These are phyloP conservation scores for Dactylellina parvicollis DNA, from an alignment of 2,329 filamentous ascomycete genomes.

Conservation along the genomic window DNA sequence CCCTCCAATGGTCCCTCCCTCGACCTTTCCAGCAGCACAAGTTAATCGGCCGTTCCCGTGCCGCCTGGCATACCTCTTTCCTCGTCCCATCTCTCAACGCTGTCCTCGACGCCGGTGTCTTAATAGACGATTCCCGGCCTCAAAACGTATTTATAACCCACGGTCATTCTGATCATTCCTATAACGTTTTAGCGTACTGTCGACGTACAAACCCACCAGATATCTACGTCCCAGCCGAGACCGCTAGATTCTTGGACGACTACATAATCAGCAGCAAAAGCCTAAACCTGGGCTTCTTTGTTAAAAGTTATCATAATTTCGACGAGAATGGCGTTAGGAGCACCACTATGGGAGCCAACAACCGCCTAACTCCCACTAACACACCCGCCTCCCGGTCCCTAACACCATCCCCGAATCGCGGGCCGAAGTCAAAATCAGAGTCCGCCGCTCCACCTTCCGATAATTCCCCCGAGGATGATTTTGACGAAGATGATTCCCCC, in stretches of 20 bases:
- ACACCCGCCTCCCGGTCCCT: neutral
- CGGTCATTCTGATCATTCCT: slow-evolving; percentile 65
- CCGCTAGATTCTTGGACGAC: slow-evolving; percentile 59
- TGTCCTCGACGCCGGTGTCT: slow-evolving; percentile 65
- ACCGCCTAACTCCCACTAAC: neutral
- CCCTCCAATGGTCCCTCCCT: slow-evolving; percentile 41
- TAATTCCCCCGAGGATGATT: slow-evolving; percentile 60
- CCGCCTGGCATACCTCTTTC: slow-evolving; percentile 67
- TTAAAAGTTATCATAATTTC: slow-evolving; percentile 42
- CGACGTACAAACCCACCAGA: slow-evolving; percentile 64
- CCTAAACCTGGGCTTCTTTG: slow-evolving; percentile 30
- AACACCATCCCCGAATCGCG: slow-evolving; percentile 24
- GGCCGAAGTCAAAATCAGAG: neutral
- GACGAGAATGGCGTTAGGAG: slow-evolving; percentile 18
- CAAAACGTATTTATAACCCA: slow-evolving; percentile 67
- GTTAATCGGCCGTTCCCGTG: slow-evolving; percentile 65
- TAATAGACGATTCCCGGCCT: slow-evolving; percentile 64
- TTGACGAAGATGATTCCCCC: slow-evolving; percentile 44
- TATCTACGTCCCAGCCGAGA: slow-evolving; percentile 61
- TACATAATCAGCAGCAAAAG: slow-evolving; percentile 59
- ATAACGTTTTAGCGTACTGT: slow-evolving; percentile 63
- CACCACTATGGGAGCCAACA: neutral
- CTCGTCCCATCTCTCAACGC: slow-evolving; percentile 66
- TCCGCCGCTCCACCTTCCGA: slow-evolving; percentile 57
- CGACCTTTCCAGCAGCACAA: slow-evolving; percentile 49